These are phyloP conservation scores for Coffea canephora DNA, from an alignment of 257 asterid genomes.

Conservation along the genomic window DNA sequence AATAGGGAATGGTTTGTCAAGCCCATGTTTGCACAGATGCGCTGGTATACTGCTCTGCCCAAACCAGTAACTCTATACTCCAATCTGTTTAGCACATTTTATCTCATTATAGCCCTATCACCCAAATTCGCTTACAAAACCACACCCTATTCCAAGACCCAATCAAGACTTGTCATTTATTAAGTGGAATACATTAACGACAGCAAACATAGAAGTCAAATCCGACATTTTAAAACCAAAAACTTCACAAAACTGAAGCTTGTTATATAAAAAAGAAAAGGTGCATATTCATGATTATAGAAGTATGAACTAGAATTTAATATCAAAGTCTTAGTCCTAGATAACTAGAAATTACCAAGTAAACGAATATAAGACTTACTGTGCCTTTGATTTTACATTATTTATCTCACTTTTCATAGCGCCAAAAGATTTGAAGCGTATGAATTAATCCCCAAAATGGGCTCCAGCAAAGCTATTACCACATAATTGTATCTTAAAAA, in stretches of 20 bases:
- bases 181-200: neutral
- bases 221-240: neutral
- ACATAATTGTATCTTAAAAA: neutral
- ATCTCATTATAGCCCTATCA: neutral
- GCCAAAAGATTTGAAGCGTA: neutral
- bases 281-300: neutral
- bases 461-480: neutral
- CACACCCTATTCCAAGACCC: neutral
- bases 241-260: neutral
- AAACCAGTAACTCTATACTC: neutral
- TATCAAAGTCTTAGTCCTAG: neutral
- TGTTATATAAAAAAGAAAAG: neutral
- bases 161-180: neutral
- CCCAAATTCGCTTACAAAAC: neutral
- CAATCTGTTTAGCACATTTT: neutral
- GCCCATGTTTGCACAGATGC: neutral
- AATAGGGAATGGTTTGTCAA: neutral
- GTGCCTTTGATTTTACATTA: neutral
- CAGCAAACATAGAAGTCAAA: neutral
- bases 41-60: neutral
- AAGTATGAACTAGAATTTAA: neutral
- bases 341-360: neutral
- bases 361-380: neutral
- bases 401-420: no score
- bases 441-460: neutral